phyloP scores from a whole-genome alignment of 441 rosid genomes.

The Populus hybrid region DNA sequence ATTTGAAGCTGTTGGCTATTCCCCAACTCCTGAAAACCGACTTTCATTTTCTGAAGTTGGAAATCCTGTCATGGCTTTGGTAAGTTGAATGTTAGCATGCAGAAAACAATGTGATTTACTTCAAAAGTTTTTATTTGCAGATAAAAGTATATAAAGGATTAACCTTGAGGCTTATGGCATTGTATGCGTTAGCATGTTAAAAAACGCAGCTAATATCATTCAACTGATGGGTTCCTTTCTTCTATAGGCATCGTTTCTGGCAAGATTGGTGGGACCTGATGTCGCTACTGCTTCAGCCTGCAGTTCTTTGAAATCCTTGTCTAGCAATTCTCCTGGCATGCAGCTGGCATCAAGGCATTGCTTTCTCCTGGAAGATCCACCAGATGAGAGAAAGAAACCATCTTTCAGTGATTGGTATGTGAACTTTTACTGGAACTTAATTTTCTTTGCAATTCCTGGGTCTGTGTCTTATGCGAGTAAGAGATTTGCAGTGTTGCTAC shows the following conservation, averaged over 20 bases:
- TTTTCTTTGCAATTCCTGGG: conserved; percentile 19
- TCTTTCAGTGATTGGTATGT: conserved; percentile 53
- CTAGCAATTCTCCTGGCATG: conserved; percentile 53
- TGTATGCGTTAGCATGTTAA: neutral
- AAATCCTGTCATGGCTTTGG: conserved; percentile 97
- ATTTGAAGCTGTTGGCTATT: conserved; percentile 79
- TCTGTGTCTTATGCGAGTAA: conserved; percentile 36
- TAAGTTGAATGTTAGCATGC: conserved; percentile 35
- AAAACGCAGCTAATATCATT: neutral
- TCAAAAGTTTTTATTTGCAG: neutral
- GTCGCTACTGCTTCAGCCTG: conserved; percentile 70
- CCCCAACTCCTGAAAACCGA: conserved; percentile 51
- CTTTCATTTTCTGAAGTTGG: conserved; percentile 90
- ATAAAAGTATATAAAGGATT: neutral
- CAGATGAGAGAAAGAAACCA: conserved; percentile 53
- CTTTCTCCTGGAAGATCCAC: conserved; percentile 89
- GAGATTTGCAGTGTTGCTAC: conserved; percentile 51
- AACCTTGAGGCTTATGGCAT: neutral
- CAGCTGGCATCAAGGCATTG: conserved; percentile 82
- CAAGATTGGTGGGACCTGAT: conserved; percentile 60
- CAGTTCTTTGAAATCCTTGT: conserved; percentile 61
- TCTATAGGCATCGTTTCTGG: conserved; percentile 74
- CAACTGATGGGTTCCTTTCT: conserved; percentile 4
- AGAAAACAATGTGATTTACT: neutral
- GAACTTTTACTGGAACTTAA: conserved; percentile 10